A percentile compares a stretch with the other conserved stretches of the same genome.
Conservation (phyloP, 2,329 filamentous ascomycete genomes). For the Achaetomium macrosporum region DNA sequence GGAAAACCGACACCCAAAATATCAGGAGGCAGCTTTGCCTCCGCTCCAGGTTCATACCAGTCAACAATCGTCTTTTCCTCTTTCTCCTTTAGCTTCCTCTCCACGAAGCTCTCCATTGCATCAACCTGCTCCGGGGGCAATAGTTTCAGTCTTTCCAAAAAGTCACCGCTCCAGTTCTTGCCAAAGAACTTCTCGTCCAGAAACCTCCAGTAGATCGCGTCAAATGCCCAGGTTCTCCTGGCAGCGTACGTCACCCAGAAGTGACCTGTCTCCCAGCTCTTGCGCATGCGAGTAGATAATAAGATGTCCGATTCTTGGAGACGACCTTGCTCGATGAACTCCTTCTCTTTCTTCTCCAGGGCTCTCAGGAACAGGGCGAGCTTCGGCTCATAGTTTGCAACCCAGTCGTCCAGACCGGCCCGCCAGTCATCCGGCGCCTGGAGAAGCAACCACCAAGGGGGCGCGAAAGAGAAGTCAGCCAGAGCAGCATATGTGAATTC, state of each 20-base stretch:
- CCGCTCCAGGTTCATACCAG: too few relatives aligned
- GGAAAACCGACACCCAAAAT: too few relatives aligned
- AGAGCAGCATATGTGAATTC: constrained; percentile 33
- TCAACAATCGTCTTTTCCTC: too few relatives aligned
- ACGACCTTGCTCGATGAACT: not conserved
- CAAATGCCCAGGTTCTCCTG: not conserved
- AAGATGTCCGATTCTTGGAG: not conserved
- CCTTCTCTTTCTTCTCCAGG: constrained; percentile 28
- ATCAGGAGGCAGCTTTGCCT: too few relatives aligned
- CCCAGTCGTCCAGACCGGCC: constrained; percentile 29
- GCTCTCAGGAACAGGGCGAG: constrained; percentile 31
- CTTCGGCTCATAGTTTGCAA: constrained; percentile 27
- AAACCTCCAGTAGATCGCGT: not conserved
- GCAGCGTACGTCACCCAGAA: not conserved
- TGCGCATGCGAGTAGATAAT: not conserved
- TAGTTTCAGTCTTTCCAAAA: too few relatives aligned
- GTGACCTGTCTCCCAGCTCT: not conserved
- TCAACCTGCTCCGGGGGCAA: too few relatives aligned
- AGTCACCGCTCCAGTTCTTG: too few relatives aligned
- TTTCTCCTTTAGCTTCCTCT: too few relatives aligned
- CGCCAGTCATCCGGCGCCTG: constrained; percentile 30
- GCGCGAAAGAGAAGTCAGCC: constrained; percentile 26
- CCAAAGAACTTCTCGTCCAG: not conserved
- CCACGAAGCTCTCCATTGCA: too few relatives aligned
- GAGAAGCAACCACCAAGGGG: constrained; percentile 33